Evolutionary conservation across 164 flowering plant species (phyloP), one percentile per base, ranked within the genome.

Genomic region (Sextonia rubra): DNA sequence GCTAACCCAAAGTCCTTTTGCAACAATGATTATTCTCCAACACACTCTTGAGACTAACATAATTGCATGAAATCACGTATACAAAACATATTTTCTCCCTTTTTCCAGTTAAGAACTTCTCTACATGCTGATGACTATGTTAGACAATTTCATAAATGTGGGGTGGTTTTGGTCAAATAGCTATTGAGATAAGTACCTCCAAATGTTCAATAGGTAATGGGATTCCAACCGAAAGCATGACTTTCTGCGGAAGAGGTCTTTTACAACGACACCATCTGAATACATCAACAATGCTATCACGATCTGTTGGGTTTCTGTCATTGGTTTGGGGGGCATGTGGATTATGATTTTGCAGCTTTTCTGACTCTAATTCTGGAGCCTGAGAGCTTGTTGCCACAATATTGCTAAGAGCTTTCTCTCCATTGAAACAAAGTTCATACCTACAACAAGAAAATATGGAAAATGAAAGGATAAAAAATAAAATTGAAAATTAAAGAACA

Each of bases 261-360:
- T 91, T 96, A 79, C 98, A 90, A 3, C 91, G 90, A 72, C 97
- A 88, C 97, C 95, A 93, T 29, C 97, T 84, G 70, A 90, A 96
- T 29, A 79, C 86, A 84, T 96, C 97, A 37, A 87, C 76, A 58
- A 74, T 25, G 63, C 74, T 83, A 26, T 93, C 97, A 70, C 80
- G 75, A 25, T 93, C 94, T 49, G 63, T 65, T 18, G 26, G 22
- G 75, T 55, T 82, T 79, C 83, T 84, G 23, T 92, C 97, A 69
- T 89, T 91, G 70, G 85, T 91, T 64, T 81, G 60, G 30, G 64
- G 15, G 29, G 76, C 68, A 71, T 86, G 88, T 15, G 77, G 60
- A 65, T 79, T 83, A 76, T 82, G 84, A 75, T 74, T 80, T 49
- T 87, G 93, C 72, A 79, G 80, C 75, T 85, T 89, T 29, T 87